Evolutionary conservation across 345 rosid species (phyloP).

Genomic region (Euclidium syriacum): DNA sequence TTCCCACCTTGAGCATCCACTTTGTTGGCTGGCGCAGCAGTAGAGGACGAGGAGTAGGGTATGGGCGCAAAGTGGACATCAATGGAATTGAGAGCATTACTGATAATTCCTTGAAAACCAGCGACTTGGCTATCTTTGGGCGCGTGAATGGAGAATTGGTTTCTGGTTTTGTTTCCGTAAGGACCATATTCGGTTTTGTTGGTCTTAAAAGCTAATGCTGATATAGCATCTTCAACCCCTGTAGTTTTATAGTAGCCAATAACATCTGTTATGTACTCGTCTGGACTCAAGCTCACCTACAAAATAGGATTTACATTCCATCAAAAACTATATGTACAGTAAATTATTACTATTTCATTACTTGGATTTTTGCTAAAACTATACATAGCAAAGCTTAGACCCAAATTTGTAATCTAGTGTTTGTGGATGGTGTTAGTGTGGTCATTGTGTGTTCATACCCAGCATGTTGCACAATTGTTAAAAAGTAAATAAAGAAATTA

Average conservation of each 20-base stretch:
- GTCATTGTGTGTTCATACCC: no score
- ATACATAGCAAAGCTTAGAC: no score
- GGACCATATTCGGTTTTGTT: slow-evolving; percentile 29
- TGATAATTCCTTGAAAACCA: slow-evolving; percentile 27
- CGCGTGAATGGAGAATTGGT: slow-evolving; percentile 24
- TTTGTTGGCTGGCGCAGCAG: slow-evolving; percentile 14
- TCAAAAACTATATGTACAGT: neutral
- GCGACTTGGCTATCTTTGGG: slow-evolving; percentile 29
- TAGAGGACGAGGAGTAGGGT: neutral
- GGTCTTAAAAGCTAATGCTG: slow-evolving; percentile 28
- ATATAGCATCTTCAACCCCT: slow-evolving; percentile 24
- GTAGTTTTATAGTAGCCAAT: slow-evolving; percentile 23
- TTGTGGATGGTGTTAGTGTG: no score
- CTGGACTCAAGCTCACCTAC: slow-evolving; percentile 26
- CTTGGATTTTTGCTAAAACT: no score
- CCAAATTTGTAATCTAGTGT: no score
- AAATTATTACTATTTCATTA: no score
- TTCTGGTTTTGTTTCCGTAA: slow-evolving; percentile 25
- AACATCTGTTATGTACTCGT: slow-evolving; percentile 32
- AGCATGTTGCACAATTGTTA: no score
- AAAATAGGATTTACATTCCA: neutral
- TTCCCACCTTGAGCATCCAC: slow-evolving; percentile 30
- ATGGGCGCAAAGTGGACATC: slow-evolving; percentile 29
- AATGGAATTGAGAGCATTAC: slow-evolving; percentile 25
- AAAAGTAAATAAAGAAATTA: no score